Conservation (phyloP, 31 red algal genomes). For the Asparagopsis taxiformis region DNA sequence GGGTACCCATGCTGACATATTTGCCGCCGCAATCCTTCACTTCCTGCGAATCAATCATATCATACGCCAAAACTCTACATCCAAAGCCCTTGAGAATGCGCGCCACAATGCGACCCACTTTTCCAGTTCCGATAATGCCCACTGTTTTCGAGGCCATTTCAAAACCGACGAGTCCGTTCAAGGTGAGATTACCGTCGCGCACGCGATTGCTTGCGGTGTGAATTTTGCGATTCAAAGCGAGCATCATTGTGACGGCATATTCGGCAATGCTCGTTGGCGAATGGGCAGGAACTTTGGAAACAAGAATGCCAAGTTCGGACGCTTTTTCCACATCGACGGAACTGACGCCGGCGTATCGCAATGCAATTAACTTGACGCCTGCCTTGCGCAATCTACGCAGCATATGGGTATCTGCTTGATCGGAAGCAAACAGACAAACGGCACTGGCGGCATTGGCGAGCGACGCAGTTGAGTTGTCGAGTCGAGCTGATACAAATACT, state of each 20-base stretch:
- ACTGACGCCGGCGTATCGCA: conserved; percentile 61
- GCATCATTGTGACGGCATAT: conserved; percentile 58
- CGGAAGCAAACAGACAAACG: conserved; percentile 40
- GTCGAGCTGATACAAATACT: conserved; percentile 20
- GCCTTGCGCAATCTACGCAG: conserved; percentile 9
- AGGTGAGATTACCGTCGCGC: conserved; percentile 66
- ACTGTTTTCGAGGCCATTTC: conserved; percentile 50
- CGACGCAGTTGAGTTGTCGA: conserved; percentile 35
- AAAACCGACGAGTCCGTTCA: conserved; percentile 75
- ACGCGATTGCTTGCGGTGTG: conserved; percentile 72
- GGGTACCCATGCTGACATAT: conserved; percentile 48
- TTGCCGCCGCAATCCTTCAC: conserved; percentile 28
- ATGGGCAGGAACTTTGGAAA: conserved; percentile 55
- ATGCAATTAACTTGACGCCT: conserved; percentile 47
- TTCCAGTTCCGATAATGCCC: conserved; percentile 72
- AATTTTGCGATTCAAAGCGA: conserved; percentile 62
- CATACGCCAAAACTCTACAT: conserved; percentile 66
- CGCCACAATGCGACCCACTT: conserved; percentile 50
- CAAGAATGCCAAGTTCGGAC: conserved; percentile 23
- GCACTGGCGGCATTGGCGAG: conserved; percentile 32
- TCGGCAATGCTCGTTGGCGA: conserved; percentile 72
- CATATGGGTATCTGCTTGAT: conserved; percentile 28
- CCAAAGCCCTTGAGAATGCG: conserved; percentile 64
- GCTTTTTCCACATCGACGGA: conserved; percentile 46
- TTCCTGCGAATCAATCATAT: conserved; percentile 35